A percentile compares a stretch with the other conserved stretches of the same genome.
Conservation (phyloP, 805 yeast genomes). For the Torulaspora maleeae region DNA sequence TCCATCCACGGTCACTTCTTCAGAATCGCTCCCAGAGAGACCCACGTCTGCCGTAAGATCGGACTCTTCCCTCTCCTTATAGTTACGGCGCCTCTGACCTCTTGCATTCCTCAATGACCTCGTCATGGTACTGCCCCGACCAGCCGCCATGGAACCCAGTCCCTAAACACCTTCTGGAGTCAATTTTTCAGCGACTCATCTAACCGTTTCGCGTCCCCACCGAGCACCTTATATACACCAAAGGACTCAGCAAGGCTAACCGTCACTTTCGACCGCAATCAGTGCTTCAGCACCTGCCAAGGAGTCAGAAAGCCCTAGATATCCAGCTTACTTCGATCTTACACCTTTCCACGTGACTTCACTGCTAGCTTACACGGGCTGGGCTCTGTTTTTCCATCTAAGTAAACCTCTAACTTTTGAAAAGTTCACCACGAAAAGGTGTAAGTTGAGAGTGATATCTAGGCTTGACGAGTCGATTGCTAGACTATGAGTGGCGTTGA, state of each 20-base stretch:
- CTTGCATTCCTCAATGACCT: conserved; percentile 5
- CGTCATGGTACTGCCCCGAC: not conserved
- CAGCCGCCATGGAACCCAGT: not conserved
- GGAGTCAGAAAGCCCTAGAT: too few relatives aligned
- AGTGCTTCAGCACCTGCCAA: too few relatives aligned
- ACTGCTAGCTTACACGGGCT: too few relatives aligned
- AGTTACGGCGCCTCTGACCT: conserved; percentile 9
- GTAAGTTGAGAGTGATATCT: not conserved
- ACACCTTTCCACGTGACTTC: conserved; percentile 4
- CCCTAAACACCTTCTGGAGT: not conserved
- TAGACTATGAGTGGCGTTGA: conserved; percentile 8
- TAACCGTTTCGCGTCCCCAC: not conserved
- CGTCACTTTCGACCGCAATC: too few relatives aligned
- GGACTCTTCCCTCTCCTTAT: conserved; percentile 30
- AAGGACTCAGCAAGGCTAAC: too few relatives aligned
- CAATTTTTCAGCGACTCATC: conserved; percentile 1
- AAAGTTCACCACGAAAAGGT: not conserved
- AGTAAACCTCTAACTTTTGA: not conserved
- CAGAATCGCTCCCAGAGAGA: conserved; percentile 13
- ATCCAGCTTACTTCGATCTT: not conserved
- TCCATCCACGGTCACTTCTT: not conserved
- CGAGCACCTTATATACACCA: too few relatives aligned
- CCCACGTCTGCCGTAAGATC: conserved; percentile 27
- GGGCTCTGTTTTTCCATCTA: not conserved
- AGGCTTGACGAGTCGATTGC: not conserved